These are phyloP conservation scores for Spergularia bocconei DNA, from an alignment of 148 eudicot genomes.

Conservation along the genomic window DNA sequence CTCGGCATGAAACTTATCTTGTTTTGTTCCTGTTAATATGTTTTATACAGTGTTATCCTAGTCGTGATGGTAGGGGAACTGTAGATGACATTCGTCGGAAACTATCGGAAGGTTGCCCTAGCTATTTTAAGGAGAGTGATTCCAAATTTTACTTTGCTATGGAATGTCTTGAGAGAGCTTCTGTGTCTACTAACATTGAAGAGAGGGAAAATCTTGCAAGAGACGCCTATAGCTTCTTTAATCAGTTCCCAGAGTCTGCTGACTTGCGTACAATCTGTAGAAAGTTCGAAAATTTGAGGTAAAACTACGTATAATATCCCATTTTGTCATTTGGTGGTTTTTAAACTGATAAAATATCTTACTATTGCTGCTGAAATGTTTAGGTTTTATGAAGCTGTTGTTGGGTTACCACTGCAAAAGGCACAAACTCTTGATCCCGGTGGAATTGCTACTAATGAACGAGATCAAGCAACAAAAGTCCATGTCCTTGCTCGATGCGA, in stretches of 20 bases:
- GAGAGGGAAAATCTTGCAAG: conserved; percentile 86
- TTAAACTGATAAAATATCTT: not conserved
- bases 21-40: not conserved
- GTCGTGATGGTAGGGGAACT: conserved; percentile 96
- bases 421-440: conserved; percentile 93
- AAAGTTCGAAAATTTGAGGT: conserved; percentile 95
- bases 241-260: conserved; percentile 90
- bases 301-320: conserved; percentile 14
- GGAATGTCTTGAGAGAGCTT: conserved; percentile 97
- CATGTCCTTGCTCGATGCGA: conserved; percentile 79
- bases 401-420: conserved; percentile 89
- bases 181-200: conserved; percentile 59
- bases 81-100: conserved; percentile 86
- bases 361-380: conserved; percentile 14
- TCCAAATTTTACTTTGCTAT: conserved; percentile 93
- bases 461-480: conserved; percentile 62
- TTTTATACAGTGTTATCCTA: conserved; percentile 72
- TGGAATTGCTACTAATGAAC: conserved; percentile 86
- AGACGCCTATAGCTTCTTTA: conserved; percentile 78
- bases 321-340: not conserved
- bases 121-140: conserved; percentile 95
- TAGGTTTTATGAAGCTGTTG: conserved; percentile 99
- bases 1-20: conserved; percentile 2
- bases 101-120: conserved; percentile 90
- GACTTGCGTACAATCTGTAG: conserved; percentile 89